phyloP scores from a whole-genome alignment of 805 yeast genomes.

The Zygosaccharomyces gambellarensis region DNA sequence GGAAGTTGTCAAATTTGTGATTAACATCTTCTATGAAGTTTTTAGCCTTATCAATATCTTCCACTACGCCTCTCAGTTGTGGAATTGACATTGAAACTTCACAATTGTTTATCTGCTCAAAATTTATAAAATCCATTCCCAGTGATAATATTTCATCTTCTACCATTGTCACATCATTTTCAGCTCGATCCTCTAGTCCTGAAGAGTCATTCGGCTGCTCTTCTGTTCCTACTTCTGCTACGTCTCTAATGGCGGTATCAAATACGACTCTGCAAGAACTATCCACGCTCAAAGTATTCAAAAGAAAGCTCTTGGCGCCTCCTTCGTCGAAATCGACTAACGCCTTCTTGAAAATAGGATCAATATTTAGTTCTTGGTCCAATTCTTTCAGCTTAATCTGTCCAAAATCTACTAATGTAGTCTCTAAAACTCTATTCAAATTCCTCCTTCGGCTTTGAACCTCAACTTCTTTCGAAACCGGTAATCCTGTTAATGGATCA shows the following conservation, averaged over 20 bases:
- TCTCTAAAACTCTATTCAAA: constrained; percentile 32
- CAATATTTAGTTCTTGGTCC: constrained; percentile 62
- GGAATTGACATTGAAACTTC: constrained; percentile 69
- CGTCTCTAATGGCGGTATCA: constrained; percentile 47
- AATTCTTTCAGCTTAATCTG: constrained; percentile 48
- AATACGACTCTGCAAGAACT: constrained; percentile 53
- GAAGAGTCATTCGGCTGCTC: constrained; percentile 8
- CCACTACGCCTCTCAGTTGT: constrained; percentile 54
- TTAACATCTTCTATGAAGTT: constrained; percentile 41
- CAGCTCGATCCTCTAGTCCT: constrained; percentile 12
- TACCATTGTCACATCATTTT: constrained; percentile 10
- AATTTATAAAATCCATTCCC: constrained; percentile 34
- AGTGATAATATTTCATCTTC: constrained; percentile 33
- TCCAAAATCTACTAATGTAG: constrained; percentile 50
- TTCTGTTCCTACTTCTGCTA: constrained; percentile 1
- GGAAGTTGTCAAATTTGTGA: constrained; percentile 25
- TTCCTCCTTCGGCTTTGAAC: constrained; percentile 26
- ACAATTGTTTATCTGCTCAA: constrained; percentile 28
- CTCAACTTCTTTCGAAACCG: constrained; percentile 27
- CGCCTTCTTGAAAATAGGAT: constrained; percentile 71
- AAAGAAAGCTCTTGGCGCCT: constrained; percentile 65
- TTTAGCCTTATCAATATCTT: constrained; percentile 51
- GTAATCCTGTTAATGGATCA: constrained; percentile 35
- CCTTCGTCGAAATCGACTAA: constrained; percentile 79
- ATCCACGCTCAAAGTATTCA: constrained; percentile 58